Evolutionary conservation across 2,329 filamentous ascomycete genomes (phyloP).

Genomic region (Oidium heveae): DNA sequence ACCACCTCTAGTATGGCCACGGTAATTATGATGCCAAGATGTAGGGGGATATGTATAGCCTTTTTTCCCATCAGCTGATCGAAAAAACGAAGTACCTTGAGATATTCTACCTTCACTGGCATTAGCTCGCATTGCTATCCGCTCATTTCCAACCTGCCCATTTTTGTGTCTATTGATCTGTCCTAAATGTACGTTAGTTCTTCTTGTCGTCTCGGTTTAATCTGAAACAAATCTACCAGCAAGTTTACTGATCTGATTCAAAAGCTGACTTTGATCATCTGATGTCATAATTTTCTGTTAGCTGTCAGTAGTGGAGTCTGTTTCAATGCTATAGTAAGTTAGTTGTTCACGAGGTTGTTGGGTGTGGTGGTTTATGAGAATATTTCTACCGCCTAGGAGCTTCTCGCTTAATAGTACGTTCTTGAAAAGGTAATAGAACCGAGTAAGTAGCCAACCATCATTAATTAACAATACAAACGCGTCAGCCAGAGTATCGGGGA

Average conservation of each 20-base stretch:
- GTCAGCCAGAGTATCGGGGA: too few species aligned
- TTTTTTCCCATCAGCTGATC: conserved; percentile 5
- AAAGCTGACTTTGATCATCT: conserved; percentile 25
- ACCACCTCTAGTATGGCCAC: conserved; percentile 10
- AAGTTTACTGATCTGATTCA: conserved; percentile 29
- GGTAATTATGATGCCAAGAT: conserved; percentile 10
- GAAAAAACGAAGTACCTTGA: too few species aligned
- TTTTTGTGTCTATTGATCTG: conserved; percentile 63
- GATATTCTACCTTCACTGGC: conserved; percentile 7
- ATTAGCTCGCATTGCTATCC: conserved; percentile 3
- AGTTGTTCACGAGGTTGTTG: too few species aligned
- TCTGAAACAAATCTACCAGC: conserved; percentile 21
- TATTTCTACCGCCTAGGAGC: too few species aligned
- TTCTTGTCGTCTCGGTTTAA: conserved; percentile 9
- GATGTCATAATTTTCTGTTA: conserved; percentile 18
- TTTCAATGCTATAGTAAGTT: too few species aligned
- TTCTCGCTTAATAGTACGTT: too few species aligned
- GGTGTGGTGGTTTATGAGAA: too few species aligned
- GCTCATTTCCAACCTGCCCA: conserved; percentile 20
- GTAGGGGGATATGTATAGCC: conserved; percentile 8
- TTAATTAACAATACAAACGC: too few species aligned
- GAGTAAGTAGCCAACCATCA: too few species aligned
- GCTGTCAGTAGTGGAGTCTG: too few species aligned
- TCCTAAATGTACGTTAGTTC: conserved; percentile 23
- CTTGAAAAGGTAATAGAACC: too few species aligned